Evolutionary conservation across 768 basidiomycete species (phyloP).

Genomic region (Podaxis sp.): DNA sequence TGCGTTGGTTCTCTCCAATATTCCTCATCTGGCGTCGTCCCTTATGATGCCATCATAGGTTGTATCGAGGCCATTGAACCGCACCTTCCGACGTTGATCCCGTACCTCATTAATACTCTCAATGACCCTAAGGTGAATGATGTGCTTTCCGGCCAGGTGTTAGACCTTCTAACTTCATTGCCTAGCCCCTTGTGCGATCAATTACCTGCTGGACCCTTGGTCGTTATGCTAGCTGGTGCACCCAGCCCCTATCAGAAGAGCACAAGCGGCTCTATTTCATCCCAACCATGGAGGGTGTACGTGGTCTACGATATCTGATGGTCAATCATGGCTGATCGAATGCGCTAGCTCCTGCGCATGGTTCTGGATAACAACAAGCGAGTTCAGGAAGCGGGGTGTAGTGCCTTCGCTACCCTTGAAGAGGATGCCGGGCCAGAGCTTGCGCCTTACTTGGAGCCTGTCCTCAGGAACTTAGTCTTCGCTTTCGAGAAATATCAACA

Average conservation of each 20-base stretch:
- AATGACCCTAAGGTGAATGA: slow-evolving; percentile 82
- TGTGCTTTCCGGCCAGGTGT: slow-evolving; percentile 9
- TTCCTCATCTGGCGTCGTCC: not conserved
- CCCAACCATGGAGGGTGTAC: slow-evolving; percentile 96
- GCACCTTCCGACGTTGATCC: slow-evolving; percentile 89
- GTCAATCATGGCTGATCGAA: not conserved
- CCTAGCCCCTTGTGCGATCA: slow-evolving; percentile 91
- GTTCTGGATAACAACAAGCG: slow-evolving; percentile 98
- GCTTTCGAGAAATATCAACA: slow-evolving; percentile 99
- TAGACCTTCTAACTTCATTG: slow-evolving; percentile 14
- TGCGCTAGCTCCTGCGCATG: slow-evolving; percentile 87
- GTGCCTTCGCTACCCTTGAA: slow-evolving; percentile 96
- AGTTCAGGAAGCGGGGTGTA: slow-evolving; percentile 98
- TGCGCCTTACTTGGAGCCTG: slow-evolving; percentile 91
- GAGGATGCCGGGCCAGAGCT: slow-evolving; percentile 93
- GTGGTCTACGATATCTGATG: slow-evolving; percentile 18
- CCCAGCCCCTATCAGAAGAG: slow-evolving; percentile 78
- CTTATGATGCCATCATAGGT: slow-evolving; percentile 45
- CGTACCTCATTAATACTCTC: slow-evolving; percentile 87
- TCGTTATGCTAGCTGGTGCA: slow-evolving; percentile 97
- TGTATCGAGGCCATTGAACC: slow-evolving; percentile 96
- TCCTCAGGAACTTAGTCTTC: slow-evolving; percentile 90
- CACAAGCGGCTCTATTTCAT: slow-evolving; percentile 91
- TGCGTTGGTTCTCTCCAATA: slow-evolving; percentile 30
- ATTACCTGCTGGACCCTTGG: slow-evolving; percentile 99